Base-by-base conservation (phyloP, 345 rosid species). In the Draba incana region DNA sequence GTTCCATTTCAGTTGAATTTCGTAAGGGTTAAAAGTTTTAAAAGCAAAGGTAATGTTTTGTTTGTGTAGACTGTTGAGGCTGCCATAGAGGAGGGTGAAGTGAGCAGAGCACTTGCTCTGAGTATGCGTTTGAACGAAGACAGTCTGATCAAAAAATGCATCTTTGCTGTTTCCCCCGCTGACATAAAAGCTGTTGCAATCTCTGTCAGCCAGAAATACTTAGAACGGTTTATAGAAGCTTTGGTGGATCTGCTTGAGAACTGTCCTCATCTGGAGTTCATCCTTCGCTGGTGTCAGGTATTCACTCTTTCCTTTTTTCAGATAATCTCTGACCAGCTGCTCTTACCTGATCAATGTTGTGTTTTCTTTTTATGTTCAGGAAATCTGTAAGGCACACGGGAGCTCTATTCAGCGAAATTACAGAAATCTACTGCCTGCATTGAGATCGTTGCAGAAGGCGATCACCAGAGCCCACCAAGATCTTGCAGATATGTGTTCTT, bases 121-220 rank as follows among this genome's bases (percentile, higher is more conserved):
- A 87, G 99, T 68, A 88, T 94, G 82, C 96, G 99, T 23, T 77
- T 94, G 74, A 94, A 94, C 30, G 99, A 91, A 78, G 97, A 89
- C 75, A 64, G 81, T 49, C 76, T 84, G 43, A 89, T 94, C 8
- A 87, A 89, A 72, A 89, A 81, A 57, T 87, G 95, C 53, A 80
- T 94, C 67, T 94, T 91, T 69, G 80, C 99, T 9, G 92, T 89
- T n/a, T 55, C 75, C 44, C 88, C 92, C 1, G 38, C 73, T 1
- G 92, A 94, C 69, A 79, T 94, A 71, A 83, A 85, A 48, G 87
- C 87, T n/a, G 80, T 85, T 49, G 87, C 88, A 16, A 75, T 88
- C 33, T 82, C 88, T 63, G 77, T 94, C 62, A 93, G 84, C 8
- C 66, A 50, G 49, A 81, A 79, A 77, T 91, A 94, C 74, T 76